These are phyloP conservation scores for Boletus sp. DNA, from an alignment of 768 basidiomycete genomes.

Conservation along the genomic window DNA sequence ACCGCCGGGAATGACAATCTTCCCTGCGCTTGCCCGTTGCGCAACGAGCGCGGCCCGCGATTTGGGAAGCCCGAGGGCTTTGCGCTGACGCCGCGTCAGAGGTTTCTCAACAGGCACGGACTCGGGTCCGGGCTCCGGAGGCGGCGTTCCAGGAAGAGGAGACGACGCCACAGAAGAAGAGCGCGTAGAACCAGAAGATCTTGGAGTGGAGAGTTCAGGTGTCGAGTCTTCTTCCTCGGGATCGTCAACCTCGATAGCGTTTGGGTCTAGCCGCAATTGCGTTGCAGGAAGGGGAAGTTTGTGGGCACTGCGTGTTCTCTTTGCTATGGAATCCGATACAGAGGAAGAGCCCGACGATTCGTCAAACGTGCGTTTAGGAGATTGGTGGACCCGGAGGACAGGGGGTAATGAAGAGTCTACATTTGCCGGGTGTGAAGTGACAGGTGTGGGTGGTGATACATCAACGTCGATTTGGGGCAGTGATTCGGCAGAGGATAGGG, in stretches of 20 bases:
- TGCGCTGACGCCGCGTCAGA: conserved; percentile 66
- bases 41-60: conserved; percentile 34
- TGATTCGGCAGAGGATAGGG: conserved; percentile 27
- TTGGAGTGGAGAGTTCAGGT: conserved; percentile 43
- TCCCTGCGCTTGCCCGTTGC: conserved; percentile 44
- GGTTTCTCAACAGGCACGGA: conserved; percentile 29
- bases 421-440: conserved; percentile 15
- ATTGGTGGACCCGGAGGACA: conserved; percentile 38
- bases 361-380: conserved; percentile 59
- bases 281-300: conserved; percentile 17
- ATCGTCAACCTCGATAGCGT: conserved; percentile 26
- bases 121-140: conserved; percentile 24
- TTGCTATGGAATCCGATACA: conserved; percentile 33
- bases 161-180: conserved; percentile 34
- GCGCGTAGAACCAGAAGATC: conserved; percentile 28
- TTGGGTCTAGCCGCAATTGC: conserved; percentile 14
- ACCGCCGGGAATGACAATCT: conserved; percentile 62
- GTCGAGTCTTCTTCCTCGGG: conserved; percentile 33
- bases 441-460: conserved; percentile 27
- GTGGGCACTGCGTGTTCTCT: conserved; percentile 33
- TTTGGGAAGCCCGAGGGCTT: conserved; percentile 65
- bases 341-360: conserved; percentile 49
- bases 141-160: conserved; percentile 35
- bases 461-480: conserved; percentile 25
- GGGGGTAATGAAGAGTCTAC: conserved; percentile 12